These are phyloP conservation scores for Carnegiea gigantea DNA, from an alignment of 179 eudicot genomes.

Conservation along the genomic window DNA sequence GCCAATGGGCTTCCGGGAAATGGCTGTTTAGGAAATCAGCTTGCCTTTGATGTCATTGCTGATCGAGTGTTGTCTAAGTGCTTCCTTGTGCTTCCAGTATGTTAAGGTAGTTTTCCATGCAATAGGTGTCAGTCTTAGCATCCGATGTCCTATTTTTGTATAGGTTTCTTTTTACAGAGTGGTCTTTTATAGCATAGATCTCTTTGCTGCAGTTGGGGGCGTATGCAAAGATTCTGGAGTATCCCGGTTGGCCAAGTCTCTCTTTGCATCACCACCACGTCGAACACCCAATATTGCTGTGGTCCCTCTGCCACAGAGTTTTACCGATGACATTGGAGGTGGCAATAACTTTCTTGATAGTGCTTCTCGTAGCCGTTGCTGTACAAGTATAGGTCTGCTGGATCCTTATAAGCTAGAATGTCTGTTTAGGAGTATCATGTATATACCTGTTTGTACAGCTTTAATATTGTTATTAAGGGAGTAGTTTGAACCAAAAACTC, in stretches of 20 bases:
- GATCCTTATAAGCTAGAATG: conserved; percentile 25
- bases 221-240: conserved; percentile 73
- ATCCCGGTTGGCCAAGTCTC: conserved; percentile 91
- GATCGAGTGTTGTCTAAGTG: conserved; percentile 12
- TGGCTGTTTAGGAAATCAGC: not conserved
- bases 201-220: conserved; percentile 90
- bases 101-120: conserved; percentile 3
- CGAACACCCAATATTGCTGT: conserved; percentile 42
- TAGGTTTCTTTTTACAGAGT: conserved; percentile 28
- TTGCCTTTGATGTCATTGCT: not conserved
- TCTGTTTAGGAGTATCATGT: conserved; percentile 19
- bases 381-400: conserved; percentile 61
- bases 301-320: conserved; percentile 48
- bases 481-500: conserved; percentile 10
- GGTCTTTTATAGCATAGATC: conserved; percentile 60
- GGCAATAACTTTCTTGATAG: conserved; percentile 43
- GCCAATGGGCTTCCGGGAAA: not conserved
- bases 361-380: conserved; percentile 36
- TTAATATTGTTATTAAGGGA: not conserved
- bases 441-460: not conserved
- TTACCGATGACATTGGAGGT: conserved; percentile 40
- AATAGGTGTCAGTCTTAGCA: conserved; percentile 14
- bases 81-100: conserved; percentile 19
- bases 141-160: conserved; percentile 14
- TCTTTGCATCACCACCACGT: conserved; percentile 67